A percentile compares a stretch with the other conserved stretches of the same genome.
phyloP scores from a whole-genome alignment of 495 filamentous ascomycete genomes.

The Xylaria cubensis region DNA sequence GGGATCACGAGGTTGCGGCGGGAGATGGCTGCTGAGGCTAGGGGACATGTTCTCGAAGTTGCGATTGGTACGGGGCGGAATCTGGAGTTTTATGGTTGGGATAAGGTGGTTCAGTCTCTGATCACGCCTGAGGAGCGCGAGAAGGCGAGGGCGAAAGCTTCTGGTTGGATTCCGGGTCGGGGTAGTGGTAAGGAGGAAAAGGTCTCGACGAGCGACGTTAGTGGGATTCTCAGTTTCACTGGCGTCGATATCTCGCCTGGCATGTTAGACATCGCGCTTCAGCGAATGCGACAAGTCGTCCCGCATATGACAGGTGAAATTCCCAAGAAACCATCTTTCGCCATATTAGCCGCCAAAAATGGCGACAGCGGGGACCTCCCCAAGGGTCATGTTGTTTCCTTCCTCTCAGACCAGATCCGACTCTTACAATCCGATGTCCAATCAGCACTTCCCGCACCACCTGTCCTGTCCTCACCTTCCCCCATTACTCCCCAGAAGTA shows the following conservation, averaged over 20 bases:
- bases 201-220: constrained; percentile 22
- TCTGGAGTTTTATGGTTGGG: constrained; percentile 71
- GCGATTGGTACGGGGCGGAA: constrained; percentile 94
- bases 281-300: constrained; percentile 41
- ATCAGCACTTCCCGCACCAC: constrained; percentile 34
- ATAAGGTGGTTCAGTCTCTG: constrained; percentile 36
- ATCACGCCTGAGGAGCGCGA: constrained; percentile 24
- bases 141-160: constrained; percentile 17
- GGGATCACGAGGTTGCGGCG: constrained; percentile 68
- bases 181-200: constrained; percentile 14
- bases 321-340: constrained; percentile 41
- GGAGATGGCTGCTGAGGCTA: constrained; percentile 64
- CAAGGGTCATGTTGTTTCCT: constrained; percentile 37
- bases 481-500: constrained; percentile 53
- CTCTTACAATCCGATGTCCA: constrained; percentile 51
- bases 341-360: constrained; percentile 32
- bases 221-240: constrained; percentile 53
- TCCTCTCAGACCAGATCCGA: constrained; percentile 43
- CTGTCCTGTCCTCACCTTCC: constrained; percentile 21
- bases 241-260: constrained; percentile 53
- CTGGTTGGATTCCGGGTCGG: background rate
- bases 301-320: constrained; percentile 38
- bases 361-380: background rate
- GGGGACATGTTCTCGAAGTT: constrained; percentile 86
- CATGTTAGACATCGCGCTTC: constrained; percentile 52